Percentiles rank a stretch among this genome's conserved stretches.
Conservation (phyloP, 2,329 filamentous ascomycete genomes). For the Celoporthe dispersa region DNA sequence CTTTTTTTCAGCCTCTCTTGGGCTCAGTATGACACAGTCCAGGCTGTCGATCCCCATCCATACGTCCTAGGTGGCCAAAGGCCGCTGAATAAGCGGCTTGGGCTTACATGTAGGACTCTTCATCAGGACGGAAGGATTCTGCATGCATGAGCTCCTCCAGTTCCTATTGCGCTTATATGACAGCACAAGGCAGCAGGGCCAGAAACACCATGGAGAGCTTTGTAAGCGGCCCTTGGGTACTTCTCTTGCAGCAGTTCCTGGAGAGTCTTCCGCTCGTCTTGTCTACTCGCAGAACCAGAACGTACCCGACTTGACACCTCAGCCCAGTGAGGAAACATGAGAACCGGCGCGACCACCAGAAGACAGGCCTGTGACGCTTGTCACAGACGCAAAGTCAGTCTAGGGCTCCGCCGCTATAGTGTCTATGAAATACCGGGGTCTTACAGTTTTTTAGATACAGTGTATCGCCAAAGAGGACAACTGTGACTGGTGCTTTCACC, state of each 20-base stretch:
- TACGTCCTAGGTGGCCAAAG: not conserved
- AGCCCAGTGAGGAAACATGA: not conserved
- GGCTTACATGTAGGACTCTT: not conserved
- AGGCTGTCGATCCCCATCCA: not conserved
- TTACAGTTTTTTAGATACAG: conserved; percentile 47
- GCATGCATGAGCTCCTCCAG: not conserved
- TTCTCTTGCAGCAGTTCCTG: not conserved
- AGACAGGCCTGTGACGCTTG: conserved; percentile 54
- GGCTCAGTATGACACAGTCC: too few species aligned
- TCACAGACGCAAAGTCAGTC: conserved; percentile 50
- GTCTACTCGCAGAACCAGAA: not conserved
- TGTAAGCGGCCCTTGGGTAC: not conserved
- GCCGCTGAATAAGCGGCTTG: conserved; percentile 1
- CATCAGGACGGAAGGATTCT: not conserved
- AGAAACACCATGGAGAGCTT: not conserved
- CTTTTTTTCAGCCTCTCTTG: too few species aligned
- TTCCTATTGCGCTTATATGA: too few species aligned
- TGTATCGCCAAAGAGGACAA: conserved; percentile 48
- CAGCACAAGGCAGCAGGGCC: not conserved
- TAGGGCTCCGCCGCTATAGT: not conserved
- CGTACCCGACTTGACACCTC: not conserved
- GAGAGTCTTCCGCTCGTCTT: not conserved
- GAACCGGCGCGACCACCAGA: conserved; percentile 11
- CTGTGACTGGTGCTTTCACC: conserved; percentile 57
- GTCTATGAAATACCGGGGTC: not conserved